phyloP scores from a whole-genome alignment of 2,329 filamentous ascomycete species.

The Cylindrodendrum hubeiense region DNA sequence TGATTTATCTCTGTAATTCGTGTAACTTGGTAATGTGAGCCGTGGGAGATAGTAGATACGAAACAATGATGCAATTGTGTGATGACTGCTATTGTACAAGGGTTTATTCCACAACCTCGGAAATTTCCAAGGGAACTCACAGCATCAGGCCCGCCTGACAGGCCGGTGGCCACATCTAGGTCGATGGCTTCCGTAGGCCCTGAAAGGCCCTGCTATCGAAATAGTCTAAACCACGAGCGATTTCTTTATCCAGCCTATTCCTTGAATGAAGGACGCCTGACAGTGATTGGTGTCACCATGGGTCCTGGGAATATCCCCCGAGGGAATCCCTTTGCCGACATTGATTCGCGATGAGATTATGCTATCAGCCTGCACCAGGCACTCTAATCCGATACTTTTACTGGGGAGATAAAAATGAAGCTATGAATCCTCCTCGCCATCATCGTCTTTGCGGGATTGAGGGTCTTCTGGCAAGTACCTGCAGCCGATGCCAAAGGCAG shows the following conservation, averaged over 20 bases:
- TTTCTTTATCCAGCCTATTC: neutral
- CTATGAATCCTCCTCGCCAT: slow-evolving; percentile 23
- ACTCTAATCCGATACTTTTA: neutral
- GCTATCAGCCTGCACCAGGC: neutral
- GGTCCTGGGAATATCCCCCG: neutral
- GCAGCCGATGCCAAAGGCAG: slow-evolving; percentile 41
- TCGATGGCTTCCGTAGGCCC: neutral
- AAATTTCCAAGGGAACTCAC: neutral
- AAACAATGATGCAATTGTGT: neutral
- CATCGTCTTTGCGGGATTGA: slow-evolving; percentile 23
- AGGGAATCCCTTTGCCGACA: neutral
- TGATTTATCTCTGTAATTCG: neutral
- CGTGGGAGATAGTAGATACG: neutral
- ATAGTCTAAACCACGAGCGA: neutral
- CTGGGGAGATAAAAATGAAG: neutral
- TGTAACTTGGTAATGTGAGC: neutral
- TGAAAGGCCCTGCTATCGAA: no score
- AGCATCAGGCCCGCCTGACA: neutral
- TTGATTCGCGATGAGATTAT: neutral
- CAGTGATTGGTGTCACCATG: neutral
- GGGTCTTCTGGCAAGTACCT: slow-evolving; percentile 46
- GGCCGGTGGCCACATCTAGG: neutral
- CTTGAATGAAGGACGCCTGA: neutral
- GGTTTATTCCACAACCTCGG: neutral
- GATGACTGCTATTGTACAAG: neutral